Percentiles rank a stretch among this genome's conserved stretches.
Evolutionary conservation across 176 grass and related monocot genomes (phyloP).

Genomic region (Coix lacrymajobi): DNA sequence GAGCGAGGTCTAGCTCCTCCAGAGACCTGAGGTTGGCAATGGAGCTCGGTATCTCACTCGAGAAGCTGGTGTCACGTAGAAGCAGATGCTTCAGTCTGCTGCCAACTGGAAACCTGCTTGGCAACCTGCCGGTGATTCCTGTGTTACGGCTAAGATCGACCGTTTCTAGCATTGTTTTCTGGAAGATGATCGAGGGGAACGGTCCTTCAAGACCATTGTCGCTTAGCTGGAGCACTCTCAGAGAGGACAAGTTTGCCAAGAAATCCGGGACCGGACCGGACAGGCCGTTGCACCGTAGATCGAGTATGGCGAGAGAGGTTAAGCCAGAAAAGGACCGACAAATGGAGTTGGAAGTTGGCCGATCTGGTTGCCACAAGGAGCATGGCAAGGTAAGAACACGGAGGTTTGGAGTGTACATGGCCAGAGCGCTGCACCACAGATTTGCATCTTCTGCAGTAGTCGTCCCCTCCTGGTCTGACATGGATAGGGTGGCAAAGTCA

Average conservation of each 20-base stretch:
- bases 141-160: neutral
- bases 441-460: too few relatives aligned
- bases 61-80: neutral
- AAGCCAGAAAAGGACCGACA: neutral
- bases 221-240: neutral
- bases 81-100: neutral
- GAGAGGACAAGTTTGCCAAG: neutral
- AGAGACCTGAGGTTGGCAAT: neutral
- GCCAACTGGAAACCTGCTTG: neutral
- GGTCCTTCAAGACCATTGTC: neutral
- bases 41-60: neutral
- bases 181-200: neutral
- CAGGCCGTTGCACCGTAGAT: neutral
- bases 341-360: neutral
- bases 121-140: neutral
- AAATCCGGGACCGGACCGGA: neutral
- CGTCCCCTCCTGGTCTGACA: too few relatives aligned
- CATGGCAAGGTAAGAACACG: too few relatives aligned
- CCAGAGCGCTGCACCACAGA: too few relatives aligned
- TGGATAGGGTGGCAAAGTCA: too few relatives aligned
- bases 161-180: neutral
- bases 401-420: too few relatives aligned
- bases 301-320: neutral
- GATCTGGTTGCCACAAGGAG: too few relatives aligned
- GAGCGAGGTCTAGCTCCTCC: neutral